Evolutionary conservation across 1,284 basidiomycete species (phyloP).

Genomic region (Chiua sp.): DNA sequence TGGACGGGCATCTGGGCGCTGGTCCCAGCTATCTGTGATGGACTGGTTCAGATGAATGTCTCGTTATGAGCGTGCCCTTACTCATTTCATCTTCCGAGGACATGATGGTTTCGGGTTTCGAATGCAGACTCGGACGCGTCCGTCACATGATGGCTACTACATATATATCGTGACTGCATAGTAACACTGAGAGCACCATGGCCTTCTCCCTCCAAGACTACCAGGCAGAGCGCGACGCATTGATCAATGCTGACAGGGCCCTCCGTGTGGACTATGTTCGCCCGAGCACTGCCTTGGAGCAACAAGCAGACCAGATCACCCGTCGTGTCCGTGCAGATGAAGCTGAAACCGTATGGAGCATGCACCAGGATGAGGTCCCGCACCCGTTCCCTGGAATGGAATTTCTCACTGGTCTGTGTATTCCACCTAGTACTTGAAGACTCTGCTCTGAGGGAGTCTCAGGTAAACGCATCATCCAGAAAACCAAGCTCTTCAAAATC

Average conservation of each 20-base stretch:
- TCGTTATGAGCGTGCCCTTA: slow-evolving; percentile 17
- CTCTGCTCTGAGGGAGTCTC: not conserved
- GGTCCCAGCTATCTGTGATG: slow-evolving; percentile 28
- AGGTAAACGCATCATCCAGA: slow-evolving; percentile 61
- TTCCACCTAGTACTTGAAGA: not conserved
- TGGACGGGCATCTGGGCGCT: slow-evolving; percentile 9
- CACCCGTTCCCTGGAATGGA: slow-evolving; percentile 80
- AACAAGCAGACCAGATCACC: slow-evolving; percentile 59
- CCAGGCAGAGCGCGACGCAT: slow-evolving; percentile 44
- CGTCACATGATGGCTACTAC: no score
- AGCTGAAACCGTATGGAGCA: slow-evolving; percentile 59
- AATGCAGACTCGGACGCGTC: no score
- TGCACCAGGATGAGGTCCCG: slow-evolving; percentile 54
- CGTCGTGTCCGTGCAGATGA: slow-evolving; percentile 60
- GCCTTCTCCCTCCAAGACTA: slow-evolving; percentile 42
- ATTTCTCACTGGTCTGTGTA: slow-evolving; percentile 62
- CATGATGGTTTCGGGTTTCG: slow-evolving; percentile 23
- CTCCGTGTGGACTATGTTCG: slow-evolving; percentile 45
- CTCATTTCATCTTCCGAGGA: slow-evolving; percentile 41
- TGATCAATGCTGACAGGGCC: slow-evolving; percentile 58
- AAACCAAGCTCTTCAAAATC: slow-evolving; percentile 63
- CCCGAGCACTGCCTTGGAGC: slow-evolving; percentile 45
- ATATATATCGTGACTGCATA: no score
- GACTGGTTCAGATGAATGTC: slow-evolving; percentile 33
- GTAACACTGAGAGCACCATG: no score